Percentiles rank a stretch among this genome's conserved stretches.
Conservation (phyloP, 345 rosid genomes). For the Salix koriyanagi region DNA sequence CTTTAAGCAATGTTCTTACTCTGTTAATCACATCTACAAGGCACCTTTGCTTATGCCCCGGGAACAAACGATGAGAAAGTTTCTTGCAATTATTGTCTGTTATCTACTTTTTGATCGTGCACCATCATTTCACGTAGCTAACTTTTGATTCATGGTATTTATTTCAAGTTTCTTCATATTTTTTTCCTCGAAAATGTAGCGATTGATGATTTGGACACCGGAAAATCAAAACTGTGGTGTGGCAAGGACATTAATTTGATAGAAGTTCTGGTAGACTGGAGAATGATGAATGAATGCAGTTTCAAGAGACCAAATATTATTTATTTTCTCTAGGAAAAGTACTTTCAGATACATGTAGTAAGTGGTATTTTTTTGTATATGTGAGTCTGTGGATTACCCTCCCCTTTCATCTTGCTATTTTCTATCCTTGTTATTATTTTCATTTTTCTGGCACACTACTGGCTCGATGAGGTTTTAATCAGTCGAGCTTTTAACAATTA, state of each 20-base stretch:
- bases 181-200: background rate
- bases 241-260: background rate
- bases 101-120: conserved; percentile 5
- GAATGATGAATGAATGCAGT: background rate
- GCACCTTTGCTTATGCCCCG: conserved; percentile 18
- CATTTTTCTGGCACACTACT: background rate
- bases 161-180: conserved; percentile 1
- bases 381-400: background rate
- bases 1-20: background rate
- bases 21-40: conserved; percentile 13
- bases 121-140: conserved; percentile 28
- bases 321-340: background rate
- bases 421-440: background rate
- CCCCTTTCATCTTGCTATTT: background rate
- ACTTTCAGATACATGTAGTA: too few relatives aligned
- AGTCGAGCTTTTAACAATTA: background rate
- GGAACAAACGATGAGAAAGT: conserved; percentile 22
- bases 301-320: background rate
- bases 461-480: background rate
- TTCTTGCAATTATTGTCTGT: conserved; percentile 1
- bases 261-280: background rate
- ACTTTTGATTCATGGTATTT: conserved; percentile 11
- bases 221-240: background rate
- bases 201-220: background rate
- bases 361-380: background rate